Evolutionary conservation across 495 filamentous ascomycete genomes (phyloP), one percentile per base, ranked within the genome.

Genomic region (Penicillium waksmanii): DNA sequence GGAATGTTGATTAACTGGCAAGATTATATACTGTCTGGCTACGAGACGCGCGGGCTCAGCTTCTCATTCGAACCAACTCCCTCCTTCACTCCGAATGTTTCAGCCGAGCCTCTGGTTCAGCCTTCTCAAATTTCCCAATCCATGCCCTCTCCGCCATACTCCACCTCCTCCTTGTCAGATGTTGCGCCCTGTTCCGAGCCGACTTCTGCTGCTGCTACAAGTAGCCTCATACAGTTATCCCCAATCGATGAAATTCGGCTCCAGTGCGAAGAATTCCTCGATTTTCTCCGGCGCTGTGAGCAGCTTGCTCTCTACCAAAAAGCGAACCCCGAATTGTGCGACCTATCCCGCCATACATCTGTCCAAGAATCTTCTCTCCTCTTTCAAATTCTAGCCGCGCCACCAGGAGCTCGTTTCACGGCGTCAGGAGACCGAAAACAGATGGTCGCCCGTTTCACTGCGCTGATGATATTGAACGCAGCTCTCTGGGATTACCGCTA

Each of bases 1-100:
- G 73, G 72, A 0, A 77, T 72, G 68, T 53, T 79, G 27, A 75
- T 76, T 40, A 77, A 79, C 49, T 78, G 73, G 76, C 73, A 75
- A 65, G 75, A 78, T 54, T 77, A 78, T 56, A 75, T 76, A 27
- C 53, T 77, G 18, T 68, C 72, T 1, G 76, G 76, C 1, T 78
- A 77, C 55, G 73, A 77, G 36, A 72, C 68, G 1, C 60, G 72
- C 11, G 70, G 66, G 12, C 59, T 62, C 0, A 72, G 69, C 50
- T 76, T 78, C 43, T 73, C 64, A 36, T 77, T 73, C 40, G 69
- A 78, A 21, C 53, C 57, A 15, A 18, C 57, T 9, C 40, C 57
- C 10, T 17, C 62, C 9, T 44, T 10, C 5, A 4, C 27, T n/a
- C 34, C 51, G 3, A 13, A 34, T 18, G 36, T 53, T 2, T 5